Base-by-base conservation (phyloP, 2,329 filamentous ascomycete species). In the Ophiocordyceps sinensis region DNA sequence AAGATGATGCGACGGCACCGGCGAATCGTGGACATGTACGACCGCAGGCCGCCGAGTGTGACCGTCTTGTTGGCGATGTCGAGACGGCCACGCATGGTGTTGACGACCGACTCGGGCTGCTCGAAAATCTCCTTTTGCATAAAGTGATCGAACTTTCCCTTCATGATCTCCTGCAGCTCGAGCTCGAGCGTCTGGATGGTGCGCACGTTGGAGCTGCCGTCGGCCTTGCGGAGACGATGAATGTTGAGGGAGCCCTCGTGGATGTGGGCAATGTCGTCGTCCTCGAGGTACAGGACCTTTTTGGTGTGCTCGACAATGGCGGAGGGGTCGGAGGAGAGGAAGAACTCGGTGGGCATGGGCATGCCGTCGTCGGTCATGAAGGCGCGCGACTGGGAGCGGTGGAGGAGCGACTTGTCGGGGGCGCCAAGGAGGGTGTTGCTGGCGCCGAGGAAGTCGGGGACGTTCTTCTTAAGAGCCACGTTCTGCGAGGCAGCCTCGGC, bases 91-190 rank as follows among this genome's bases (percentile, higher is more conserved):
- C 91, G 86, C 91, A 98, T 98, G 51, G 91, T 95, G 77, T 98
- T 98, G 71, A 98, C 81, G 46, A 98, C 86, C 13, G 91, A 98
- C 69, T 98, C 91, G 58, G 91, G 91, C 73, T 98, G 91, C 75
- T 98, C 91, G 64, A 98, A 98, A 58, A 98, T 98, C 66, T 98
- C 91, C 79, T 98, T 98, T 65, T 98, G 91, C 91, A 98, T 98
- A 75, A 95, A 98, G 71, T 98, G 91, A 65, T 98, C 91, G 67
- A 96, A 98, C 63, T 91, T 93, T 66, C 91, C 91, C 82, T 98
- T 98, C 91, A 98, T 98, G 67, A 98, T 98, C 73, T 98, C 88
- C 72, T 98, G 91, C 49, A 98, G 82, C 73, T 98, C 87, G 39
- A 98, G 84, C 73, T 98, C 91, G 43, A 98, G 78, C 42, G 91